Conservation (phyloP, 441 rosid genomes). For the Adansonia grandidieri region DNA sequence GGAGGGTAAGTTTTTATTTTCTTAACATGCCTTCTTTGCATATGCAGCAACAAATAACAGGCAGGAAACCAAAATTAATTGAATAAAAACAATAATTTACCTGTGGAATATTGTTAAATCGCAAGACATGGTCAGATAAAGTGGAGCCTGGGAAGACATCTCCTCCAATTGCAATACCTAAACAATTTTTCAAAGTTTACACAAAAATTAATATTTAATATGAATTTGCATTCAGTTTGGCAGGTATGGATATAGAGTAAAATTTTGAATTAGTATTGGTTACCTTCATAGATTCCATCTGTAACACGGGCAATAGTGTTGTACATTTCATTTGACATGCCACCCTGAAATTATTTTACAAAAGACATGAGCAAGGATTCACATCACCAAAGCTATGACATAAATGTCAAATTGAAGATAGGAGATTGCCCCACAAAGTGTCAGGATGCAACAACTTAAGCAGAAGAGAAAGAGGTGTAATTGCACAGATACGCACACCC, state of each 20-base stretch:
- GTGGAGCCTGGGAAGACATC: slow-evolving; percentile 97
- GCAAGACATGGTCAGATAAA: slow-evolving; percentile 83
- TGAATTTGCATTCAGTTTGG: slow-evolving; percentile 20
- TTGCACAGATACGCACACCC: not conserved
- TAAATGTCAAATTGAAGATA: slow-evolving; percentile 3
- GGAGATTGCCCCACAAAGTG: not conserved
- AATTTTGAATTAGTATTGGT: slow-evolving; percentile 15
- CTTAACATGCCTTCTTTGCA: not conserved
- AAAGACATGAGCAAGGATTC: not conserved
- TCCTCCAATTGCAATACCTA: slow-evolving; percentile 97
- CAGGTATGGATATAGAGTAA: slow-evolving; percentile 15
- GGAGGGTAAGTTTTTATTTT: not conserved
- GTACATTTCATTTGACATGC: slow-evolving; percentile 98
- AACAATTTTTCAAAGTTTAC: slow-evolving; percentile 29
- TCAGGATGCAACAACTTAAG: slow-evolving; percentile 13
- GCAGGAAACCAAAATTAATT: not conserved
- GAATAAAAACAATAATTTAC: slow-evolving; percentile 40
- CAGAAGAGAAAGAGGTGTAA: slow-evolving; percentile 6
- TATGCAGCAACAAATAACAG: slow-evolving; percentile 8
- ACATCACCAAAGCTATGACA: not conserved
- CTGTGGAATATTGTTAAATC: slow-evolving; percentile 96
- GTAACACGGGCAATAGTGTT: slow-evolving; percentile 88
- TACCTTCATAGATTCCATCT: slow-evolving; percentile 94
- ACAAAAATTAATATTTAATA: slow-evolving; percentile 17
- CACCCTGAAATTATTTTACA: slow-evolving; percentile 62